Conservation (phyloP, 768 basidiomycete species). For the Lentinula raphanica region DNA sequence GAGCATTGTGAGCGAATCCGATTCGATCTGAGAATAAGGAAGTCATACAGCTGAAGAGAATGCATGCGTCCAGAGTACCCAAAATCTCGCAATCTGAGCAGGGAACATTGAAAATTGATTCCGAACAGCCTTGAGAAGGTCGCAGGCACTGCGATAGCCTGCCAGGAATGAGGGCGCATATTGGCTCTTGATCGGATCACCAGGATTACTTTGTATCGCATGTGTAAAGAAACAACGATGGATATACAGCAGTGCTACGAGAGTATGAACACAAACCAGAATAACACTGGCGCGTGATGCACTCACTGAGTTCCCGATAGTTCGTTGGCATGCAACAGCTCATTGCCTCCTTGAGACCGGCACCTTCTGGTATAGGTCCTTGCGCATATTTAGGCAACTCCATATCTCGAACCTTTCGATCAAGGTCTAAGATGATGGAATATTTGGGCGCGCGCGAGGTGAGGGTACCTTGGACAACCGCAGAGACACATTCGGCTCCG, state of each 20-base stretch:
- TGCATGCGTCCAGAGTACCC: slow-evolving; percentile 70
- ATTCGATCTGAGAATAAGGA: neutral
- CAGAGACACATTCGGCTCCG: slow-evolving; percentile 58
- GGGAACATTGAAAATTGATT: slow-evolving; percentile 48
- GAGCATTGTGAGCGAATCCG: neutral
- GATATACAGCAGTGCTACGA: slow-evolving; percentile 61
- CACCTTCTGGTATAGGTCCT: slow-evolving; percentile 41
- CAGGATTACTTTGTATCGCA: slow-evolving; percentile 58
- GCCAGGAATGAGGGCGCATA: slow-evolving; percentile 66
- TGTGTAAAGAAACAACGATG: slow-evolving; percentile 77
- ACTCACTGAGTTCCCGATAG: slow-evolving; percentile 64
- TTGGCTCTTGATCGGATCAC: slow-evolving; percentile 63
- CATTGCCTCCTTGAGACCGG: slow-evolving; percentile 59
- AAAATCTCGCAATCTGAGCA: slow-evolving; percentile 56
- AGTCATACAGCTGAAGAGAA: slow-evolving; percentile 57
- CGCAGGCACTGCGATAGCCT: slow-evolving; percentile 62
- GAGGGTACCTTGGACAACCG: slow-evolving; percentile 63
- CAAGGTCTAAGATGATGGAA: slow-evolving; percentile 56
- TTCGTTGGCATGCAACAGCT: slow-evolving; percentile 71
- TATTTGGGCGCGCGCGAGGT: slow-evolving; percentile 62
- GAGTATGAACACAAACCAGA: slow-evolving; percentile 2
- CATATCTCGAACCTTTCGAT: slow-evolving; percentile 66
- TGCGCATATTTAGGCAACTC: slow-evolving; percentile 59
- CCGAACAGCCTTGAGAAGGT: slow-evolving; percentile 44
- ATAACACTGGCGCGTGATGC: neutral